Evolutionary conservation across 768 basidiomycete species (phyloP), one percentile per base, ranked within the genome.

Genomic region (Collybia sordida): DNA sequence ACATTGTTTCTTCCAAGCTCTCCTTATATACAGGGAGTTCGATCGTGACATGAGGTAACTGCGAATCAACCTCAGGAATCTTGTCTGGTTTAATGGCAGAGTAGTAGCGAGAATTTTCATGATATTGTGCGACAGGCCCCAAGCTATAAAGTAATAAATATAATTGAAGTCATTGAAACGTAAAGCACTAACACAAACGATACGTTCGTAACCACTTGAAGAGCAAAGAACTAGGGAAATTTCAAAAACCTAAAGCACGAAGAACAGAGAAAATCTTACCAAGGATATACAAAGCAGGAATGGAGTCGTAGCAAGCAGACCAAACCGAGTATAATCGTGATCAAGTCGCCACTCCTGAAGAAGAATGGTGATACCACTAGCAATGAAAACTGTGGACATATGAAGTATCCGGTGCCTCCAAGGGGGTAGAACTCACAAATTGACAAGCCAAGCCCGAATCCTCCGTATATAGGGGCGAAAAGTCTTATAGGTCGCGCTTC

Each of bases 1-100:
- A 90, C 89, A 92, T 92, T 0, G 88, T 90, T 60, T 88, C 80
- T 45, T 89, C 85, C 45, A 92, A 65, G 57, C 83, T 87, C 62
- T 92, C 90, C 61, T 92, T 94, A 68, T 94, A 95, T 3, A 93
- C 92, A 0, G 92, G 92, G 70, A 94, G 75, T 66, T 93, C 83
- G 42, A 93, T 73, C 0, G 88, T 87, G 14, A 91, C 75, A 60
- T 90, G 89, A 2, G 88, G 90, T 3, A 91, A 73, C 46, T 70
- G 74, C 1, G 73, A 57, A 62, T 89, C 87, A 48, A 89, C 72
- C 14, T 79, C 82, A 45, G 79, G 75, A 64, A 85, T 86, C 0
- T 82, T 65, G 21, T 71, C 74, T 0, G 89, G 86, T 38, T 73
- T 74, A 43, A 77, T 65, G 9, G 89, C 88, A 9, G 88, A 91